These are phyloP conservation scores for Xerocomellus dryophilus DNA, from an alignment of 768 basidiomycete species.

Conservation along the genomic window DNA sequence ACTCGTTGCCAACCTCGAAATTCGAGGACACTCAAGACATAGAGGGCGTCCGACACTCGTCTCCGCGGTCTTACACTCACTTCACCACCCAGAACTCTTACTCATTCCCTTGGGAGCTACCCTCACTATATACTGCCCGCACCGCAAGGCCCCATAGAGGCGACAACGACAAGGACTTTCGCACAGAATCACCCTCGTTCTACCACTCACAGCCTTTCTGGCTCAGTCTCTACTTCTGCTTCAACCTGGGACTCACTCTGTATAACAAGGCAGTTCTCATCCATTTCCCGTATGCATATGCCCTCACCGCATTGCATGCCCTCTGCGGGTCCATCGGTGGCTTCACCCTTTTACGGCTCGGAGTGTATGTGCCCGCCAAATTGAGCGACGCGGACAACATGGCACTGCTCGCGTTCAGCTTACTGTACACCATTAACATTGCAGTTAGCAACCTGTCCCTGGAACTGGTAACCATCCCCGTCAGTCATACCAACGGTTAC, in stretches of 20 bases:
- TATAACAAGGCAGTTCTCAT: conserved; percentile 95
- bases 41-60: neutral
- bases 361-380: conserved; percentile 55
- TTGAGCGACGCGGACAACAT: conserved; percentile 51
- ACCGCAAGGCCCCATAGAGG: neutral
- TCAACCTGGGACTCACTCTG: conserved; percentile 89
- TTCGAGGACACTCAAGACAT: neutral
- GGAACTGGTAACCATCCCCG: conserved; percentile 85
- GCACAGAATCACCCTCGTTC: conserved; percentile 18
- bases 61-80: neutral
- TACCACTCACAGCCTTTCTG: conserved; percentile 45
- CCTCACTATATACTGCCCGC: conserved; percentile 12
- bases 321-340: conserved; percentile 83
- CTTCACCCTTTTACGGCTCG: conserved; percentile 55
- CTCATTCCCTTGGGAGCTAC: conserved; percentile 21
- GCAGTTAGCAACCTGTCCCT: conserved; percentile 91
- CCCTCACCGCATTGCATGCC: conserved; percentile 89
- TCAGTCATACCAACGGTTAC: conserved; percentile 38
- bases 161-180: conserved; percentile 3
- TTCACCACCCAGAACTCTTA: conserved; percentile 6
- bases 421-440: conserved; percentile 92
- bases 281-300: conserved; percentile 93
- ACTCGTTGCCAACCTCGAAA: conserved; percentile 6
- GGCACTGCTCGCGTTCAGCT: conserved; percentile 76
- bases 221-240: conserved; percentile 80